Conservation (phyloP, 345 rosid genomes). For the Xanthoceras sorbifolium region DNA sequence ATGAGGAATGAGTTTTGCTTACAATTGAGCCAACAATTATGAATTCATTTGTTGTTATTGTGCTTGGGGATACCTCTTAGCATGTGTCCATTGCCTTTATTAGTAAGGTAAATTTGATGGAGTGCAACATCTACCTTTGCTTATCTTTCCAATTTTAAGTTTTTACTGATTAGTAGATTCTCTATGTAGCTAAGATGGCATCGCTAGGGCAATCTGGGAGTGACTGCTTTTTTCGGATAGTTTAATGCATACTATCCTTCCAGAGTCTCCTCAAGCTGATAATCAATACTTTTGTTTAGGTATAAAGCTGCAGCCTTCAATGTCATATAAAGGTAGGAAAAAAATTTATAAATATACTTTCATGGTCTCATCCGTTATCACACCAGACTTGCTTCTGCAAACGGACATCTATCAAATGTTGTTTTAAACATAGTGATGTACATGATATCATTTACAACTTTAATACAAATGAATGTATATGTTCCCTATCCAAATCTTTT, state of each 20-base stretch:
- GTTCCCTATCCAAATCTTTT: constrained; percentile 8
- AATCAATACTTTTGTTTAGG: neutral
- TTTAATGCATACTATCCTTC: neutral
- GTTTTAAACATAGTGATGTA: constrained; percentile 17
- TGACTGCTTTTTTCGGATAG: no score
- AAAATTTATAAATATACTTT: neutral
- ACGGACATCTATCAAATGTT: neutral
- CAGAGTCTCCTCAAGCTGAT: neutral
- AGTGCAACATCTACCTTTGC: neutral
- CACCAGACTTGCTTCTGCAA: constrained; percentile 4
- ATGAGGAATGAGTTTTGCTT: neutral
- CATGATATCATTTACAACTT: constrained; percentile 26
- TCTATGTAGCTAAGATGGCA: neutral
- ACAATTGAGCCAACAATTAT: neutral
- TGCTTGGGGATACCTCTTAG: no score
- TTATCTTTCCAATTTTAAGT: neutral
- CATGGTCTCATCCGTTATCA: neutral
- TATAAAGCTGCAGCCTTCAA: neutral
- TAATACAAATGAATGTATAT: constrained; percentile 10
- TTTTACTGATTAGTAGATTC: neutral
- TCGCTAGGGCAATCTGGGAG: no score
- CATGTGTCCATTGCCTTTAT: neutral
- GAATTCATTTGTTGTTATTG: neutral
- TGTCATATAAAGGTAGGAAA: neutral
- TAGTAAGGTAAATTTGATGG: neutral